These are phyloP conservation scores for Agrocybe chaxingu DNA, from an alignment of 768 basidiomycete species.

Conservation along the genomic window DNA sequence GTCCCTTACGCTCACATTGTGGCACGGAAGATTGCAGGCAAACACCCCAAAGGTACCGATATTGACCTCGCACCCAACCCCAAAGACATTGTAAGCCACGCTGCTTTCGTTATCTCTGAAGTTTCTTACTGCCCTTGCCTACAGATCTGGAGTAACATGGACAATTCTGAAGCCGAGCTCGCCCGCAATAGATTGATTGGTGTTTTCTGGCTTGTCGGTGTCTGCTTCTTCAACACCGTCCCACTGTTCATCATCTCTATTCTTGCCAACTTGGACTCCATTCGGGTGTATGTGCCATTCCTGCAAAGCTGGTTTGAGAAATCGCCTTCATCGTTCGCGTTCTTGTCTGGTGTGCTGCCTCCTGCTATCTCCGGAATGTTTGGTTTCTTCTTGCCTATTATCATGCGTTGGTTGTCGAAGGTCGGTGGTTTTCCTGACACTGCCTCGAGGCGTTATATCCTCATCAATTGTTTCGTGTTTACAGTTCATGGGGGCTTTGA, in stretches of 20 bases:
- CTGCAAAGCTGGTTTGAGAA: conserved; percentile 65
- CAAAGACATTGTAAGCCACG: conserved; percentile 66
- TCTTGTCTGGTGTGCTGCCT: conserved; percentile 91
- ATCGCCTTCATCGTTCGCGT: conserved; percentile 67
- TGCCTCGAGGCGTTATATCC: conserved; percentile 40
- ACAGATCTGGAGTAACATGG: conserved; percentile 91
- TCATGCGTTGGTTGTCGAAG: conserved; percentile 89
- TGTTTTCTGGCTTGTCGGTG: conserved; percentile 68
- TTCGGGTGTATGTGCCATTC: conserved; percentile 71
- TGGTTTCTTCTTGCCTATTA: conserved; percentile 84
- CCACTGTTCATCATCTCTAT: conserved; percentile 89
- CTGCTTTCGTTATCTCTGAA: not conserved
- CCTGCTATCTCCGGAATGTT: conserved; percentile 86
- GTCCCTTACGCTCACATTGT: conserved; percentile 88
- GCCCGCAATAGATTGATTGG: conserved; percentile 69
- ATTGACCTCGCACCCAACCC: conserved; percentile 83
- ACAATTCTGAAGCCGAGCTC: conserved; percentile 63
- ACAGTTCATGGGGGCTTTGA: conserved; percentile 62
- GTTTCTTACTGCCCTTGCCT: conserved; percentile 1
- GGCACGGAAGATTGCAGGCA: conserved; percentile 63
- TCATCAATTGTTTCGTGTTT: conserved; percentile 52
- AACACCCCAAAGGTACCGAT: conserved; percentile 69
- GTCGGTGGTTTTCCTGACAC: conserved; percentile 23
- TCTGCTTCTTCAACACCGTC: conserved; percentile 94
- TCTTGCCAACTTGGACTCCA: conserved; percentile 85